These are phyloP conservation scores for Cercospora sesami DNA, from an alignment of 2,329 filamentous ascomycete species.

Conservation along the genomic window DNA sequence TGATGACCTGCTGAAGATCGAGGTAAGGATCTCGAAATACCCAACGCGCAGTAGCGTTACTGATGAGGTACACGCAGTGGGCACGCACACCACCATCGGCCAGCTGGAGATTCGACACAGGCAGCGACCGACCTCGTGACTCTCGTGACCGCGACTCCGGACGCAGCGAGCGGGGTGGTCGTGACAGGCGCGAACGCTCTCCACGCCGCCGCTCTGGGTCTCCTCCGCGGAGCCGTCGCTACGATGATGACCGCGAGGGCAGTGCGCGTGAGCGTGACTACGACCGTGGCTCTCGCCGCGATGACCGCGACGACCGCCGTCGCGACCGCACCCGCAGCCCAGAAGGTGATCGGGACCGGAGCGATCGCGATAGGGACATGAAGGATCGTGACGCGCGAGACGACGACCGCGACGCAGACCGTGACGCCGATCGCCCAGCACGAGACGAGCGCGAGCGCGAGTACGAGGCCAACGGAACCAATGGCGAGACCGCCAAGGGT, in stretches of 20 bases:
- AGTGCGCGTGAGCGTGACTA: constrained; percentile 70
- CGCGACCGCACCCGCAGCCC: constrained; percentile 67
- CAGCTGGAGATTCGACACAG: constrained; percentile 96
- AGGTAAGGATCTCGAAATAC: constrained; percentile 60
- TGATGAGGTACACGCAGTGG: constrained; percentile 65
- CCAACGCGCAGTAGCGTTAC: background rate
- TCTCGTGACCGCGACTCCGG: constrained; percentile 56
- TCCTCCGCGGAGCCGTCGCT: constrained; percentile 59
- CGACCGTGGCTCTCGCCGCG: constrained; percentile 71
- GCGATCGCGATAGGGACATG: constrained; percentile 66
- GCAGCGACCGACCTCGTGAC: constrained; percentile 48
- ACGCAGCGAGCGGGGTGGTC: constrained; percentile 49
- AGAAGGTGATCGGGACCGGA: constrained; percentile 52
- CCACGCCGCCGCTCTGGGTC: constrained; percentile 65
- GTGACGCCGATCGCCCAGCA: constrained; percentile 37
- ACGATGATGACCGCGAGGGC: constrained; percentile 69
- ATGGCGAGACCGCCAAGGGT: constrained; percentile 92
- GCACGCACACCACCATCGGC: constrained; percentile 96
- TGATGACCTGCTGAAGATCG: constrained; percentile 95
- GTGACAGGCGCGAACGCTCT: constrained; percentile 62
- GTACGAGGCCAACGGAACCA: constrained; percentile 45
- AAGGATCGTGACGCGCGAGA: constrained; percentile 54
- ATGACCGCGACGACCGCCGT: constrained; percentile 68
- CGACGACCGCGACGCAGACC: constrained; percentile 54
- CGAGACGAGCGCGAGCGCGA: constrained; percentile 59